Evolutionary conservation across 2,329 filamentous ascomycete genomes (phyloP), one percentile per base, ranked within the genome.

Genomic region (Ceratocystiopsis minuta): DNA sequence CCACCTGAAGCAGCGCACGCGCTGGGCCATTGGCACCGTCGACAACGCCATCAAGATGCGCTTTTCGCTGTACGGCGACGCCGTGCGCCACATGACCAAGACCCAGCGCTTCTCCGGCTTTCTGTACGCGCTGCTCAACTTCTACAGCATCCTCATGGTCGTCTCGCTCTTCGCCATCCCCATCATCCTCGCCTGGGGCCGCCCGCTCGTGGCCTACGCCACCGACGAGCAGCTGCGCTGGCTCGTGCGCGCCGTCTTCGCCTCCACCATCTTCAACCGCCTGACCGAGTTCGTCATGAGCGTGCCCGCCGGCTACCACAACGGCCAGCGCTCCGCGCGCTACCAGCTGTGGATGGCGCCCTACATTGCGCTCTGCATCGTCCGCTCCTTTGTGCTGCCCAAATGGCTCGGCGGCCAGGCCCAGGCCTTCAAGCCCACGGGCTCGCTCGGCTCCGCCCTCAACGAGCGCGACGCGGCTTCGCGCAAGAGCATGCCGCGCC

Each of bases 311-410:
- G 71, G 72, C 15, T 75, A 75, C 51, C 65, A 70, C 52, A 69
- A 67, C 10, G 71, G 69, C 4, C 70, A 72, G 53, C 63, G 71
- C 43, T 69, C 68, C 34, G 62, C 64, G 2, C 61, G 69, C 4
- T 67, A 68, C 48, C 67, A 73, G 54, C 58, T 76, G 31, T 77
- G 72, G 71, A 76, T 76, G 71, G 64, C 71, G 33, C 46, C 48
- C 1, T 49, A 48, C 40, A 49, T 49, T 31, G 36, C 31, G 0
- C 60, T 73, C 14, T 70, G 66, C 49, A 64, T 76, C 39, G 55
- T 75, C 40, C 68, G 69, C 2, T 64, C 70, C 1, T 76, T 76
- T 51, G 49, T 75, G n/a, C 60, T 76, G 3, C 72, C 72, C 15
- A 64, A 52, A 3, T 75, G 71, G 71, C 65, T 77, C 15, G 74